These are phyloP conservation scores for Pythium brachiatum DNA, from an alignment of 352 stramenopile species.

Conservation along the genomic window DNA sequence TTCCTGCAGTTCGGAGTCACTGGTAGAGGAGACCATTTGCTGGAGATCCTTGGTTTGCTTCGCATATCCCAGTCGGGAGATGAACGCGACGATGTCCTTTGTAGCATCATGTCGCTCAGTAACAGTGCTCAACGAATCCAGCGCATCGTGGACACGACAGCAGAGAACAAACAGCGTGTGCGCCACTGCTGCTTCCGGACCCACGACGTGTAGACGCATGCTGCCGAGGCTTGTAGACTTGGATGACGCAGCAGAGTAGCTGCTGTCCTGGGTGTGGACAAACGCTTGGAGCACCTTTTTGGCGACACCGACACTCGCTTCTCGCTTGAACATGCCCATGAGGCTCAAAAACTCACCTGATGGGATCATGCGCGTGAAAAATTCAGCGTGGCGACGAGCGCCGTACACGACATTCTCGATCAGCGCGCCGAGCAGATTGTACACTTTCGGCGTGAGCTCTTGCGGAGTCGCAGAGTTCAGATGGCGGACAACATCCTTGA, in stretches of 20 bases:
- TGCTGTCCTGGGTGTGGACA: conserved; percentile 29
- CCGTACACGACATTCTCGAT: conserved; percentile 81
- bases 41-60: conserved; percentile 6
- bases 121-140: conserved; percentile 74
- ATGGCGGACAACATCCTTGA: conserved; percentile 84
- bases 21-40: neutral
- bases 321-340: conserved; percentile 85
- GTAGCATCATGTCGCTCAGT: conserved; percentile 56
- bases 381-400: conserved; percentile 61
- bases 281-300: conserved; percentile 85
- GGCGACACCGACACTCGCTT: conserved; percentile 74
- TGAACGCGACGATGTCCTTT: conserved; percentile 79
- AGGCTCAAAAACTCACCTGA: conserved; percentile 74
- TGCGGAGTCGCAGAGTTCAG: conserved; percentile 60
- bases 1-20: conserved; percentile 34
- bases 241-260: conserved; percentile 4
- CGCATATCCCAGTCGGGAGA: conserved; percentile 52
- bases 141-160: conserved; percentile 76
- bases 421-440: conserved; percentile 63
- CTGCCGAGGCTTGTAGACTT: conserved; percentile 26
- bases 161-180: conserved; percentile 87
- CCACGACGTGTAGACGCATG: conserved; percentile 63
- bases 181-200: conserved; percentile 70
- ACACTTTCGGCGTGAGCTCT: conserved; percentile 57
- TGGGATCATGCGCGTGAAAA: conserved; percentile 76